These are phyloP conservation scores for Sporothrix pseudoabietina DNA, from an alignment of 2,329 filamentous ascomycete genomes.

Conservation along the genomic window DNA sequence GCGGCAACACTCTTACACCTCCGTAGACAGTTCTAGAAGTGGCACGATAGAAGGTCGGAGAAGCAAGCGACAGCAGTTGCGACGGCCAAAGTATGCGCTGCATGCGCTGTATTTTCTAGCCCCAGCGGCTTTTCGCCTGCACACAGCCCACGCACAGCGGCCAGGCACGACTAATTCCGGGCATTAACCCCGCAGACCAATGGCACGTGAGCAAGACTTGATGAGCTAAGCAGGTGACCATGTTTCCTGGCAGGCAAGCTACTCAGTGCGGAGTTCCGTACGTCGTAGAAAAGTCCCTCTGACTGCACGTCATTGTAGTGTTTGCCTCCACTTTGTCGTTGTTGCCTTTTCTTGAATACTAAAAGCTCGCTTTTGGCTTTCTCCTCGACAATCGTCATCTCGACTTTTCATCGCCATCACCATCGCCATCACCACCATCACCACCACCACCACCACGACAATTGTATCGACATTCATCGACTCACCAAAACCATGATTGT, in stretches of 20 bases:
- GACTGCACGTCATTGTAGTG: slow-evolving; percentile 24
- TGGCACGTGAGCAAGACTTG: slow-evolving; percentile 18
- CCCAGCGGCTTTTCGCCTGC: not conserved
- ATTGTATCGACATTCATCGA: not conserved
- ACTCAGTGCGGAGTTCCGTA: not conserved
- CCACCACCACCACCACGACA: too few relatives aligned
- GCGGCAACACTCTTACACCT: not conserved
- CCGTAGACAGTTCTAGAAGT: slow-evolving; percentile 13
- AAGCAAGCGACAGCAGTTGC: not conserved
- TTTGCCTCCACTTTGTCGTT: slow-evolving; percentile 23
- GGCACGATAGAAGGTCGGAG: not conserved
- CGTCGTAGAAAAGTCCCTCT: not conserved
- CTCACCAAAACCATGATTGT: slow-evolving; percentile 29
- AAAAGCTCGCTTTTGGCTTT: slow-evolving; percentile 6
- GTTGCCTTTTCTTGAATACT: not conserved
- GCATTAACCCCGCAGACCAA: slow-evolving; percentile 20
- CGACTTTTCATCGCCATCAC: too few relatives aligned
- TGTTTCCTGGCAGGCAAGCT: not conserved
- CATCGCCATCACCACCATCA: too few relatives aligned
- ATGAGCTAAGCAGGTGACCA: not conserved
- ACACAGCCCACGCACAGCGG: too few relatives aligned
- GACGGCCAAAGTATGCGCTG: not conserved
- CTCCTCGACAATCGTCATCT: not conserved
- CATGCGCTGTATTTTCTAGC: not conserved
- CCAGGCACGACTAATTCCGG: slow-evolving; percentile 16